Conservation (phyloP, 2,329 filamentous ascomycete genomes). For the Arthrobotrys iridis region DNA sequence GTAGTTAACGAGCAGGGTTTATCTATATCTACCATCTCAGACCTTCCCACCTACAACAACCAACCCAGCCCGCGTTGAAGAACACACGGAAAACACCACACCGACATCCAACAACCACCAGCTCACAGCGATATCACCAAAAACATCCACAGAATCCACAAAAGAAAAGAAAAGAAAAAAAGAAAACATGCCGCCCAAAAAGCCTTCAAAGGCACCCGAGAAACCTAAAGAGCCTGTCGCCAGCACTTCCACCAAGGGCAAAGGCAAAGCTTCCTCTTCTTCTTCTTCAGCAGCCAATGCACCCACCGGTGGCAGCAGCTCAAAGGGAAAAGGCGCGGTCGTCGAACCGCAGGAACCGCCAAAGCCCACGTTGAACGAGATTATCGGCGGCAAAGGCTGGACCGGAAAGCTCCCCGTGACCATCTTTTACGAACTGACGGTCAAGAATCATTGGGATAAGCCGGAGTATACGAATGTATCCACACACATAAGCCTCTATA, state of each 20-base stretch:
- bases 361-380: slow-evolving; percentile 70
- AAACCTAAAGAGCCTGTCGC: slow-evolving; percentile 36
- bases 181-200: slow-evolving; percentile 53
- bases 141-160: neutral
- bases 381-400: slow-evolving; percentile 96
- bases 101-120: neutral
- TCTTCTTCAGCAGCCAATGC: neutral
- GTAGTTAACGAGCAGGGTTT: too few species aligned
- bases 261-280: slow-evolving; percentile 28
- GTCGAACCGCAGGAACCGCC: slow-evolving; percentile 54
- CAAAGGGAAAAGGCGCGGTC: slow-evolving; percentile 55
- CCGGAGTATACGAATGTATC: slow-evolving; percentile 87
- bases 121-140: neutral
- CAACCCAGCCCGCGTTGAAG: too few species aligned
- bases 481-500: too few species aligned
- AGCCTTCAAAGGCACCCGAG: slow-evolving; percentile 41
- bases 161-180: too few species aligned
- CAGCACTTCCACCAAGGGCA: slow-evolving; percentile 21
- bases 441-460: slow-evolving; percentile 90
- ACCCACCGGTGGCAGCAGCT: neutral
- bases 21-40: too few species aligned
- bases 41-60: too few species aligned
- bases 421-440: slow-evolving; percentile 54
- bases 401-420: slow-evolving; percentile 94
- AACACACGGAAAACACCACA: neutral